These are phyloP conservation scores for Radiomyces spectabilis DNA, from an alignment of 192 early-diverging fungal species.

Conservation along the genomic window DNA sequence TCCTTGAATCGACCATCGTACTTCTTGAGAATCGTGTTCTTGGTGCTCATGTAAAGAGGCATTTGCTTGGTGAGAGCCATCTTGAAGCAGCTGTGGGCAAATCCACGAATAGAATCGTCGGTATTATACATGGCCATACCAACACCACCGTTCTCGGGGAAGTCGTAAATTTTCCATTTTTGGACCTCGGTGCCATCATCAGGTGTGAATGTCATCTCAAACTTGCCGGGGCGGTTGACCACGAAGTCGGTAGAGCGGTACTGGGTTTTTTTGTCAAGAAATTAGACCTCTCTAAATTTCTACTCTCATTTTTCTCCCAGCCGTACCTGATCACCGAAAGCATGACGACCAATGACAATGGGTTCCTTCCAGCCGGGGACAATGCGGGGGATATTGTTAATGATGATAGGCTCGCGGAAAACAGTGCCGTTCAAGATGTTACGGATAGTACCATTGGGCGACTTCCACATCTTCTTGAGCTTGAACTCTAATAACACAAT, in stretches of 20 bases:
- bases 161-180: slow-evolving; percentile 74
- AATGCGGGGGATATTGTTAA: slow-evolving; percentile 87
- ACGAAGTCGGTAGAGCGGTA: slow-evolving; percentile 95
- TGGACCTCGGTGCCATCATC: slow-evolving; percentile 55
- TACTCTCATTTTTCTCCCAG: slow-evolving; percentile 66
- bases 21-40: slow-evolving; percentile 96
- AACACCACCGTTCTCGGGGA: slow-evolving; percentile 71
- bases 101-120: slow-evolving; percentile 81
- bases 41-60: slow-evolving; percentile 96
- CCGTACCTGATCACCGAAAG: slow-evolving; percentile 89
- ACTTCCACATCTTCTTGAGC: slow-evolving; percentile 95
- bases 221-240: slow-evolving; percentile 76
- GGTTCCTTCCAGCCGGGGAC: slow-evolving; percentile 92
- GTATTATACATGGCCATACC: slow-evolving; percentile 97
- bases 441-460: slow-evolving; percentile 93
- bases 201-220: slow-evolving; percentile 72
- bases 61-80: slow-evolving; percentile 84
- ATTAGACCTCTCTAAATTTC: no score
- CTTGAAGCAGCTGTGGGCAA: slow-evolving; percentile 92
- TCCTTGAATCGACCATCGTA: slow-evolving; percentile 99
- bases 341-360: slow-evolving; percentile 94
- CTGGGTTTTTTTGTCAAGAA: no score
- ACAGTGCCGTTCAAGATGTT: slow-evolving; percentile 96
- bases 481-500: slow-evolving; percentile 59
- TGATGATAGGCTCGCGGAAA: slow-evolving; percentile 95